Conservation (phyloP, 2,329 filamentous ascomycete species). For the Trichoderma afroharzianum region DNA sequence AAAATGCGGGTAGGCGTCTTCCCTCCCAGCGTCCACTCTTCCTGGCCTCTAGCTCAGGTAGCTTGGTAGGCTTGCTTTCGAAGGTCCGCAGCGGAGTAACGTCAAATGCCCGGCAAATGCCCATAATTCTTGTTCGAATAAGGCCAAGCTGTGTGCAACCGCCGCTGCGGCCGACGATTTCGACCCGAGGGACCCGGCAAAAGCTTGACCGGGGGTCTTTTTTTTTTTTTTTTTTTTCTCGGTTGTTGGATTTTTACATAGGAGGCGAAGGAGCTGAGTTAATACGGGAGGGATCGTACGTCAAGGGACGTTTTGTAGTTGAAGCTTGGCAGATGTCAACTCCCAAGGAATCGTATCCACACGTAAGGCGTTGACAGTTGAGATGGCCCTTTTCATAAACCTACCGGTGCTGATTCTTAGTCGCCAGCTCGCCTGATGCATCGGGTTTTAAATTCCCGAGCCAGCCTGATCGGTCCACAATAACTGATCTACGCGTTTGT, state of each 20-base stretch:
- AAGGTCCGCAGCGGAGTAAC: conserved; percentile 8
- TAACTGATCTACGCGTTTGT: not conserved
- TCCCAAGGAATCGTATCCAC: not conserved
- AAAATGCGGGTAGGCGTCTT: not conserved
- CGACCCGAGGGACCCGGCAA: not conserved
- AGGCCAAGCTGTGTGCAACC: not conserved
- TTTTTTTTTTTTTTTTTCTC: no score
- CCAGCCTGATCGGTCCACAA: not conserved
- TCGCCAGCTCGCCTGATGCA: not conserved
- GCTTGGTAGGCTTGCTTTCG: not conserved
- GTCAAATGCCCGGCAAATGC: not conserved
- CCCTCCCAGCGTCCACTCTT: no score
- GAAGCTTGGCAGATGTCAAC: not conserved
- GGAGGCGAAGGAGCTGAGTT: not conserved
- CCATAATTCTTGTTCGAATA: not conserved
- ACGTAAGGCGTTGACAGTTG: not conserved
- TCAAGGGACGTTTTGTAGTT: not conserved
- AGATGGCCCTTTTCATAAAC: not conserved
- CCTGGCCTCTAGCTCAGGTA: not conserved
- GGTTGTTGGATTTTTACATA: not conserved
- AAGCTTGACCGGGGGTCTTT: not conserved
- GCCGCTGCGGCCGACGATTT: conserved; percentile 13
- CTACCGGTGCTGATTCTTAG: not conserved
- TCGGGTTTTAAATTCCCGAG: not conserved
- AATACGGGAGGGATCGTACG: not conserved